Base-by-base conservation (phyloP, 2,329 filamentous ascomycete species). In the Xylaria sp. region DNA sequence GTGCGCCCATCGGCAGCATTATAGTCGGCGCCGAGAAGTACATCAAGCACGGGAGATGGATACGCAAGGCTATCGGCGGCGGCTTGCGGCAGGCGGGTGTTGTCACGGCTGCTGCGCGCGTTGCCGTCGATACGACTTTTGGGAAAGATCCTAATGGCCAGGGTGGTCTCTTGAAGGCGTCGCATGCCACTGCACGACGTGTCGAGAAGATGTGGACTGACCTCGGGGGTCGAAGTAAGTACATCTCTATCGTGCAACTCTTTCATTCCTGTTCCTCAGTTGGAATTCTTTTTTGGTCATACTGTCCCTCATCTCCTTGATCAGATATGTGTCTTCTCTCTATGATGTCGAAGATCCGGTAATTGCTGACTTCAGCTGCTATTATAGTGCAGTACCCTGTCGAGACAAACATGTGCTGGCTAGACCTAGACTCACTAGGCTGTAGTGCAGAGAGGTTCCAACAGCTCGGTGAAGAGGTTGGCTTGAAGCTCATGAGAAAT, bases 61-160 rank as follows among this genome's bases (percentile, higher is more conserved):
- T 93, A 25, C 83, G 92, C 59, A 96, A 96, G 79, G 85, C 87
- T 25, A 88, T 96, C 67, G 92, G 92, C 19, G 92, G 92, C 42
- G 92, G 91, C 0, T 80, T 92, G 60, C 81, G 92, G 25, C 92
- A 95, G 76, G 82, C 90, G 0, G 92, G 92, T 57, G 85, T 95
- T 1, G 81, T 95, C 14, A 87, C 91, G 4, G 89, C 91, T 0
- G 87, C 92, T 0, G 92, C 92, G 0, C 81, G 90, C 21, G 88
- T 93, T 3, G 91, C 90, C 0, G 84, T 96, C 8, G 89, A 94
- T 66, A 90, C 93, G 74, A 93, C 90, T 0, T 96, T 95, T 66
- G 86, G 87, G 12, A 77, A 73, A 14, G 86, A 82, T 4, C 78
- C 83, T 2, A 61, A 62, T 31, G 74, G 73, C 50, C 65, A 67